A percentile compares a stretch with the other conserved stretches of the same genome.
Evolutionary conservation across 768 basidiomycete genomes (phyloP).

Genomic region (Symmetrospora coprosmae): DNA sequence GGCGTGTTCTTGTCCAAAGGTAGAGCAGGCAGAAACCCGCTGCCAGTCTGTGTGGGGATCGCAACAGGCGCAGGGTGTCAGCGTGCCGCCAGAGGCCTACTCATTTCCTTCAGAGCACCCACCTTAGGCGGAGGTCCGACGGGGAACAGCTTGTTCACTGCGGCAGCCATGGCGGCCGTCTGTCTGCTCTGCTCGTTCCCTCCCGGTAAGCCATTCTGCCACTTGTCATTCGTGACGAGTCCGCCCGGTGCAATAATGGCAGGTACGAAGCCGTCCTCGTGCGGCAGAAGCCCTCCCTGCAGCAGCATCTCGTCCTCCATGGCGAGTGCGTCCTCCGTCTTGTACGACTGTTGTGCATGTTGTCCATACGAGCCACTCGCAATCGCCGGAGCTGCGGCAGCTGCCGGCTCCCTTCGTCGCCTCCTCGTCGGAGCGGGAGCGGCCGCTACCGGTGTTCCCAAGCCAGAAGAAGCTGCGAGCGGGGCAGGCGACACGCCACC

Average conservation of each 20-base stretch:
- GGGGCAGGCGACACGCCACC: too few relatives aligned
- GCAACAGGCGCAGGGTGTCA: not conserved
- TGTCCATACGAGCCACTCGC: too few relatives aligned
- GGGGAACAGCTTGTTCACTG: conserved; percentile 15
- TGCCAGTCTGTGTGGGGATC: conserved; percentile 2
- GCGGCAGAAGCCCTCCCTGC: too few relatives aligned
- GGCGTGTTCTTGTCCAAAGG: conserved; percentile 20
- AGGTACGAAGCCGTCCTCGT: conserved; percentile 1
- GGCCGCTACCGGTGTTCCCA: too few relatives aligned
- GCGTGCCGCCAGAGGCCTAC: not conserved
- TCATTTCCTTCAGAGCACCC: not conserved
- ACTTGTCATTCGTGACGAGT: conserved; percentile 8
- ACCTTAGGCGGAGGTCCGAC: conserved; percentile 19
- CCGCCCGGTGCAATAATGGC: conserved; percentile 9
- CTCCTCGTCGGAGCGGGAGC: not conserved
- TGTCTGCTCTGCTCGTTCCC: conserved; percentile 14
- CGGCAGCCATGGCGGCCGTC: conserved; percentile 16
- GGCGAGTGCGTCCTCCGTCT: too few relatives aligned
- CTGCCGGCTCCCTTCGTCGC: not conserved
- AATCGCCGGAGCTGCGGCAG: not conserved
- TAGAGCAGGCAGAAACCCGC: not conserved
- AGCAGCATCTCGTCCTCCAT: too few relatives aligned
- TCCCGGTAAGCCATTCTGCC: conserved; percentile 15
- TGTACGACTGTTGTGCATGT: too few relatives aligned
- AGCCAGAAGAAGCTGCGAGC: too few relatives aligned